These are phyloP conservation scores for Ustilago bromivora DNA, from an alignment of 1,284 basidiomycete genomes.

Conservation along the genomic window DNA sequence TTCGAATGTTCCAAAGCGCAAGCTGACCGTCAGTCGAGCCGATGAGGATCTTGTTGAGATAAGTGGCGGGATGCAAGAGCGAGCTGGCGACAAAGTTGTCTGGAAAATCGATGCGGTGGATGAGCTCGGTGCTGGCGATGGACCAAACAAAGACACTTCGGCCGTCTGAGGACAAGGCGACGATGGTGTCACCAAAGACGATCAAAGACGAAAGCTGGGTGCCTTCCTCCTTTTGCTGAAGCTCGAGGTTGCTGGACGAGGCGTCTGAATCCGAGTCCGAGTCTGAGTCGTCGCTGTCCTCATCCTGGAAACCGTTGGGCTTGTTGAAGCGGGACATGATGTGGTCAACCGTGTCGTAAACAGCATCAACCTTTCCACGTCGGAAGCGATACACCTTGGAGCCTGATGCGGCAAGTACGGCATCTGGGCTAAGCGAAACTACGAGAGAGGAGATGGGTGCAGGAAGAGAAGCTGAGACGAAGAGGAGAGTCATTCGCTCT, in stretches of 20 bases:
- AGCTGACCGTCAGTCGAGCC: constrained; percentile 83
- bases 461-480: constrained; percentile 88
- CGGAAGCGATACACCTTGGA: constrained; percentile 80
- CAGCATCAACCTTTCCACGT: constrained; percentile 83
- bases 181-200: constrained; percentile 66
- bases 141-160: constrained; percentile 85
- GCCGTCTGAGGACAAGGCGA: constrained; percentile 78
- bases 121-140: constrained; percentile 36
- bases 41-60: constrained; percentile 94
- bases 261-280: constrained; percentile 26
- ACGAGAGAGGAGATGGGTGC: constrained; percentile 81
- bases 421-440: constrained; percentile 80
- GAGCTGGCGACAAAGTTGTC: constrained; percentile 80
- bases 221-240: constrained; percentile 13
- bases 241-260: constrained; percentile 13
- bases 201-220: constrained; percentile 52
- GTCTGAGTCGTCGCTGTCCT: constrained; percentile 16
- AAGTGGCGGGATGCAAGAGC: constrained; percentile 92
- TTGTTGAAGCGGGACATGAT: constrained; percentile 38
- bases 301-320: constrained; percentile 18
- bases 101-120: constrained; percentile 45
- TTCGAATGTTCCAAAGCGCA: constrained; percentile 92
- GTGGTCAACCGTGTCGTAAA: constrained; percentile 46
- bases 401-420: constrained; percentile 84
- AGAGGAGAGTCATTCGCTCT: constrained; percentile 88